Base-by-base conservation (phyloP, 2,329 filamentous ascomycete species). In the Septoria petroselini region DNA sequence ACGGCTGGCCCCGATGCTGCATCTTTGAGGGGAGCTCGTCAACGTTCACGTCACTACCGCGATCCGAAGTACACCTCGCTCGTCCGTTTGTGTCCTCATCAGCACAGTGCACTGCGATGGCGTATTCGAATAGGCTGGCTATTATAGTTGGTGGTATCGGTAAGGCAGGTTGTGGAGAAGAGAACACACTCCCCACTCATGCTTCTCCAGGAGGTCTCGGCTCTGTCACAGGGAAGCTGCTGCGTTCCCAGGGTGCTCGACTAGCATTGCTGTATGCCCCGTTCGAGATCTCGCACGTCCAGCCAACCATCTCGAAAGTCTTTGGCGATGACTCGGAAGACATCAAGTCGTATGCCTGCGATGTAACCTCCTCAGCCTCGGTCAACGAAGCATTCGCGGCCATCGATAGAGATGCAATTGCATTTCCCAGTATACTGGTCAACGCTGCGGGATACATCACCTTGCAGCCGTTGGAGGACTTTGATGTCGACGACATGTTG, bases 201-300 rank as follows among this genome's bases (percentile, higher is more conserved):
- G n/a, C 44, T 37, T 33, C 18, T 33, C 25, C 34, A 70, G 65
- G 67, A 31, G 73, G 73, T 3, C 65, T 76, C 2, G 73, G 73
- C 6, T 70, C 71, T 11, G 67, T 67, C 29, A 73, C 72, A 2
- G 74, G 70, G 35, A 61, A 68, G 42, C 66, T 71, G 12, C 62
- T 76, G 1, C 64, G 66, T 18, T 61, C 69, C 3, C 65, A 72
- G 52, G 73, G 73, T 4, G 71, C 72, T 4, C 67, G 62, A 9
- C 58, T 76, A 3, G 74, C 72, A 6, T 68, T 76, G 11, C 62
- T 76, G 0, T 76, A 76, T 43, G 73, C 73, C 0, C 73, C 73
- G 1, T 75, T 75, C 52, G 73, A 76, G 57, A 66, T 69, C 1
- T 47, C 62, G 25, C 65, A 65, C 7, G 67, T 68, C 14, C 60